Percentiles rank a stretch among this genome's conserved stretches.
Conservation (phyloP, 1,139 yeast species). For the Kodamaea plutei region DNA sequence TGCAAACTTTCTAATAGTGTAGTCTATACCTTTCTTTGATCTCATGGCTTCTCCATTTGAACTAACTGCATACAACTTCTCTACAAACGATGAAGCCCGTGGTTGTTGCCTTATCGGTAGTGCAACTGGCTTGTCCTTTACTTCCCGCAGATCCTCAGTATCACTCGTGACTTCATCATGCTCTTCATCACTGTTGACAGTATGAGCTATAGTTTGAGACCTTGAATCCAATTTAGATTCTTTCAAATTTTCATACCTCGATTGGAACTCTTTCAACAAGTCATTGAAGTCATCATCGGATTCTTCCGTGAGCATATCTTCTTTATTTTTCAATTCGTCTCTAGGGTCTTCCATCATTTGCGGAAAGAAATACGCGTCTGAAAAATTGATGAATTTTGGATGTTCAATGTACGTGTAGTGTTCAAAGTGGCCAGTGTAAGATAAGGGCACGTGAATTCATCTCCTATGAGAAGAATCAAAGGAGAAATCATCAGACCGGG, state of each 20-base stretch:
- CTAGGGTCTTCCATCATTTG: slow-evolving; percentile 24
- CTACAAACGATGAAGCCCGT: slow-evolving; percentile 11
- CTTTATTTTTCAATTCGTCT: slow-evolving; percentile 11
- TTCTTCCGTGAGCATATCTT: slow-evolving; percentile 20
- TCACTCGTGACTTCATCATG: background rate
- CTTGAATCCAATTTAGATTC: slow-evolving; percentile 9
- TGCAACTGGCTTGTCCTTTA: background rate
- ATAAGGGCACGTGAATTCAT: too few species aligned
- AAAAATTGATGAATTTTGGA: slow-evolving; percentile 2
- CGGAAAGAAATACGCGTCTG: slow-evolving; percentile 7
- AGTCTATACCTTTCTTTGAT: slow-evolving; percentile 11
- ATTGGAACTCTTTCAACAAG: slow-evolving; percentile 20
- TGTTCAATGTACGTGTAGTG: background rate
- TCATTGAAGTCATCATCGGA: slow-evolving; percentile 23
- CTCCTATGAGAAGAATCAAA: too few species aligned
- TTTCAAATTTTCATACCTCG: slow-evolving; percentile 15
- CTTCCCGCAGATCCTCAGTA: too few species aligned
- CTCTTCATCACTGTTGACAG: slow-evolving; percentile 8
- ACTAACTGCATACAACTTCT: slow-evolving; percentile 11
- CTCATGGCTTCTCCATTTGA: slow-evolving; percentile 8
- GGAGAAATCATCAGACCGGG: too few species aligned
- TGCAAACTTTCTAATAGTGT: slow-evolving; percentile 15
- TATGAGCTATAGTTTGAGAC: slow-evolving; percentile 1
- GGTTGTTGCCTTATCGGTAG: background rate
- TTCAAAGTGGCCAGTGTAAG: background rate